These are phyloP conservation scores for Nematodospora valgi DNA, from an alignment of 805 yeast genomes.

Conservation along the genomic window DNA sequence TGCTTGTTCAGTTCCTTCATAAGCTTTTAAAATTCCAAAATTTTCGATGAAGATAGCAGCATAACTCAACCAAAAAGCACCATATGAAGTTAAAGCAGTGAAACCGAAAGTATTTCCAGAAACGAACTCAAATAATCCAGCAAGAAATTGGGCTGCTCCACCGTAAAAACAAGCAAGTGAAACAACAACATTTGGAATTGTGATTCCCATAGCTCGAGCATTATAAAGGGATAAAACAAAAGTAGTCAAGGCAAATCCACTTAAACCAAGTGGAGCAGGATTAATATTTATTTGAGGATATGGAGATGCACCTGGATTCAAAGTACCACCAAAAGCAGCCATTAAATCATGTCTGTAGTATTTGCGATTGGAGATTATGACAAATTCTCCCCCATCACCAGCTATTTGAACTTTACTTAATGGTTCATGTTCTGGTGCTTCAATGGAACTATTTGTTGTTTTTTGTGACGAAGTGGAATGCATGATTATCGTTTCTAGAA, in stretches of 20 bases:
- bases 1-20: constrained; percentile 30
- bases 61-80: constrained; percentile 69
- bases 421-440: constrained; percentile 2
- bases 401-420: constrained; percentile 10
- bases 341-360: constrained; percentile 32
- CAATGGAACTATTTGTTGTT: constrained; percentile 4
- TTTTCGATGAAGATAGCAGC: constrained; percentile 57
- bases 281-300: constrained; percentile 54
- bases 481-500: no score
- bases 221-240: constrained; percentile 56
- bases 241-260: constrained; percentile 61
- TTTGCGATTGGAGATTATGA: constrained; percentile 27
- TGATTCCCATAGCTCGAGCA: constrained; percentile 52
- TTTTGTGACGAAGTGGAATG: constrained; percentile 10
- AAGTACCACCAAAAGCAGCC: constrained; percentile 36
- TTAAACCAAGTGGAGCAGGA: constrained; percentile 63
- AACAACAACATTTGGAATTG: constrained; percentile 50
- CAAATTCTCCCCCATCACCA: constrained; percentile 31
- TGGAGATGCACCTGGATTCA: constrained; percentile 31
- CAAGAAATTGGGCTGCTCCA: constrained; percentile 55
- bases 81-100: constrained; percentile 58
- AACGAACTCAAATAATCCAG: constrained; percentile 66
- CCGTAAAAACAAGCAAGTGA: constrained; percentile 63
- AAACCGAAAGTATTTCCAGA: constrained; percentile 67
- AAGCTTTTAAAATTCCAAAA: constrained; percentile 59